Conservation (phyloP, 2,329 filamentous ascomycete species). For the Epichloe glyceriae region DNA sequence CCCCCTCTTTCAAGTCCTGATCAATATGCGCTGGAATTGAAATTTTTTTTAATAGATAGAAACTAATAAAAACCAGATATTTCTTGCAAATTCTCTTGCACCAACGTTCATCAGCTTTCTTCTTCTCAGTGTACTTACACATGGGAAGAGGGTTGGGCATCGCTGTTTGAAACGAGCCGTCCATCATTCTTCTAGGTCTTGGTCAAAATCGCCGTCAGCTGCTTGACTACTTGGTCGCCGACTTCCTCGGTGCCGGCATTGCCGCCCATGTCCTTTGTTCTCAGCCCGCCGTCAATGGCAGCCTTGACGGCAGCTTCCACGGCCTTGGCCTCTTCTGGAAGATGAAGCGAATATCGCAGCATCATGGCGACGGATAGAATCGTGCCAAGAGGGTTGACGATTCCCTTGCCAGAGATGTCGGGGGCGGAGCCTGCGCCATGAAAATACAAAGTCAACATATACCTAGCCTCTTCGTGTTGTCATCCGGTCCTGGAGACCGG, state of each 20-base stretch:
- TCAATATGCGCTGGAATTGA: too few species aligned
- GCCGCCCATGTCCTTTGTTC: conserved; percentile 79
- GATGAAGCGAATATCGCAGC: conserved; percentile 80
- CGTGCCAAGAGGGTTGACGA: conserved; percentile 62
- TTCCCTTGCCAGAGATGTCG: conserved; percentile 58
- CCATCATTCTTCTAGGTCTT: too few species aligned
- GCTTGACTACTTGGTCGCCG: conserved; percentile 62
- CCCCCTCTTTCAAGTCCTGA: too few species aligned
- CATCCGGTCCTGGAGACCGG: too few species aligned
- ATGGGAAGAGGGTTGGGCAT: not conserved
- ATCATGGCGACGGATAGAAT: conserved; percentile 93
- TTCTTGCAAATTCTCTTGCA: too few species aligned
- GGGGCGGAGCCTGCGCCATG: conserved; percentile 39
- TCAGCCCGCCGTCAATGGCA: conserved; percentile 65
- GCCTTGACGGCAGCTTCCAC: conserved; percentile 72
- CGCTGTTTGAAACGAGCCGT: too few species aligned
- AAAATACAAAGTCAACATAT: not conserved
- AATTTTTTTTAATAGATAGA: too few species aligned
- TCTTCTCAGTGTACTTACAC: too few species aligned
- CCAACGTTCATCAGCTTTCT: too few species aligned
- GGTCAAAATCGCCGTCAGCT: conserved; percentile 49
- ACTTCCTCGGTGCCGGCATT: conserved; percentile 54
- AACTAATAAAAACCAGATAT: too few species aligned
- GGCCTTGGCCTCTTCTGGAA: conserved; percentile 61
- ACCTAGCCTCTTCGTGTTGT: not conserved